Base-by-base conservation (phyloP, 495 filamentous ascomycete species). In the Cladorrhinum samala region DNA sequence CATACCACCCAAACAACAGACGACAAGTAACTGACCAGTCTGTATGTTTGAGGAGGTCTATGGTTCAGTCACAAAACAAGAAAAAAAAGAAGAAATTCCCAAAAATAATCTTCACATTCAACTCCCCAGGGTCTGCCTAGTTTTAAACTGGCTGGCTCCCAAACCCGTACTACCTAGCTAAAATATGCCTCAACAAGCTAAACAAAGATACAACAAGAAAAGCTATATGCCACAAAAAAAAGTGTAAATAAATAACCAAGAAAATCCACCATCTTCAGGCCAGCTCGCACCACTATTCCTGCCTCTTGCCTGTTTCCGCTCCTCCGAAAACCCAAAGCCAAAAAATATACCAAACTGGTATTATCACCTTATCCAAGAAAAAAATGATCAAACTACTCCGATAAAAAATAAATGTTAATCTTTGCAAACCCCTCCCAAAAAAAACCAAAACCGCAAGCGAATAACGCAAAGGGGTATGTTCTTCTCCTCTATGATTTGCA, bases 301-400 rank as follows among this genome's bases (percentile, higher is more conserved):
- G n/a, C 27, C 11, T 33, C 27, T 33, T 33, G 5, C 27, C 27
- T 33, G 6, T 11, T 33, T 11, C 11, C 11, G 6, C 27, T 33
- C 27, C 27, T 11, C 27, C 5, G 11, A 33, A 33, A 33, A 33
- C 27, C 27, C 42, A 41, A 41, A 41, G 18, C 19, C 19, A 45
- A 45, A 23, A 45, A 45, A 45, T 21, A 45, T 45, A 19, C 6
- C 42, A n/a, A 45, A 45, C n/a, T 33, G 27, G 27, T 33, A 33
- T 33, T 33, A 33, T 11, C 27, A 6, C 27, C 27, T 11, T 33
- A n/a, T n/a, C n/a, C n/a, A n/a, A n/a, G n/a, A n/a, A n/a, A n/a
- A n/a, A n/a, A n/a, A n/a, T n/a, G n/a, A n/a, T n/a, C 4, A 41
- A 41, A n/a, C 20, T n/a, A n/a, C n/a, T n/a, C 39, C 39, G 20